Conservation (phyloP, 805 yeast genomes). For the Lachancea meyersii region DNA sequence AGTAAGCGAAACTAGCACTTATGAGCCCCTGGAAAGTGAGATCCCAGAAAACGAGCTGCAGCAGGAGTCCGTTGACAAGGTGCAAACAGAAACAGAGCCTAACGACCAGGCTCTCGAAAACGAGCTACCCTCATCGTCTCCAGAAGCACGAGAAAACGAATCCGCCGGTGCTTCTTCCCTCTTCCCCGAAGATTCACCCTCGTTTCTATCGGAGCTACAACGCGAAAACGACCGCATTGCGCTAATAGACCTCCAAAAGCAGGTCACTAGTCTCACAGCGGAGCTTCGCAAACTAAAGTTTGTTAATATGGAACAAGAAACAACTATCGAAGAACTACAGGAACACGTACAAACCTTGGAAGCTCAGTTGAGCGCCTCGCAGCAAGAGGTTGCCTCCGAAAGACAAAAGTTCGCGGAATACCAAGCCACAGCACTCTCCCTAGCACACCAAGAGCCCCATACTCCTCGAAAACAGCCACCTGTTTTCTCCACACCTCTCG, state of each 20-base stretch:
- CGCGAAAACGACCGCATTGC: conserved; percentile 33
- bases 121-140: too few species aligned
- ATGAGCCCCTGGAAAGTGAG: too few species aligned
- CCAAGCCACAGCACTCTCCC: too few species aligned
- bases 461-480: not conserved
- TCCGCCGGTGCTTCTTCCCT: not conserved
- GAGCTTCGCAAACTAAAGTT: conserved; percentile 32
- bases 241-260: conserved; percentile 35
- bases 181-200: conserved; percentile 17
- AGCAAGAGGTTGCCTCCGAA: conserved; percentile 19
- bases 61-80: not conserved
- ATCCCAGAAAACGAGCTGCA: not conserved
- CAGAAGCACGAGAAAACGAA: not conserved
- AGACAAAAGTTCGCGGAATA: not conserved
- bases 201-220: conserved; percentile 27
- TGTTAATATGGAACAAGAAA: conserved; percentile 31
- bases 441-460: not conserved
- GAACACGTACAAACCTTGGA: conserved; percentile 33
- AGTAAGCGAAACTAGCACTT: too few species aligned
- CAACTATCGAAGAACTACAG: conserved; percentile 33
- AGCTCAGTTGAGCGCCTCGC: conserved; percentile 20
- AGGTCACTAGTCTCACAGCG: conserved; percentile 34
- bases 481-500: not conserved
- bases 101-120: too few species aligned
- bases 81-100: not conserved